These are phyloP conservation scores for Aspergillus sp. DNA, from an alignment of 2,329 filamentous ascomycete genomes.

Conservation along the genomic window DNA sequence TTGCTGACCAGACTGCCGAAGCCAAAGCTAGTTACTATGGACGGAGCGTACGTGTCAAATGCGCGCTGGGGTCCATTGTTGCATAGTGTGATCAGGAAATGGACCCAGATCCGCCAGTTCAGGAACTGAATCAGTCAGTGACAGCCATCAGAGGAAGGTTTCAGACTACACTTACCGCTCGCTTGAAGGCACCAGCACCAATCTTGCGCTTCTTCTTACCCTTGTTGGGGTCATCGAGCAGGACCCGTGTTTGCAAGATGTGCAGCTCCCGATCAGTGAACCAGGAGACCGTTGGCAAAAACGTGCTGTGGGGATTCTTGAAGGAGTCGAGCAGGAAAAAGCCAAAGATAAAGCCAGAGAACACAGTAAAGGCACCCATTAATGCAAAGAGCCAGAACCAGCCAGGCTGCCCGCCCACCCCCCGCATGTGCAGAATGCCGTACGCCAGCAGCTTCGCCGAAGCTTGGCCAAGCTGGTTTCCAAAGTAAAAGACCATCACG, in stretches of 20 bases:
- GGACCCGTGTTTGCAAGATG: constrained; percentile 11
- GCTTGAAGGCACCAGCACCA: constrained; percentile 1
- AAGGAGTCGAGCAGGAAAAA: constrained; percentile 12
- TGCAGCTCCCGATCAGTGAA: constrained; percentile 13
- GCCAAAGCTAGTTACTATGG: constrained; percentile 14
- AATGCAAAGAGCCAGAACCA: constrained; percentile 14
- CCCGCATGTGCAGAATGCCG: constrained; percentile 11
- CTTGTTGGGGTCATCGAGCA: constrained; percentile 15
- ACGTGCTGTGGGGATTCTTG: constrained; percentile 9
- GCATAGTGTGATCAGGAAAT: constrained; percentile 13
- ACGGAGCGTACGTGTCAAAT: constrained; percentile 14
- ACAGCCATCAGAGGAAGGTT: background rate
- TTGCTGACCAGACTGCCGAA: constrained; percentile 10
- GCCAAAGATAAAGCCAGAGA: constrained; percentile 7
- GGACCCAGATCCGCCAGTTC: constrained; percentile 11
- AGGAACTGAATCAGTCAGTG: background rate
- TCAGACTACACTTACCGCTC: background rate
- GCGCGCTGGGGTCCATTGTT: constrained; percentile 11
- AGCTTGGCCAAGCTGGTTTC: constrained; percentile 11
- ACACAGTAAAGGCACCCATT: constrained; percentile 8
- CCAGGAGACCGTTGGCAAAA: constrained; percentile 1
- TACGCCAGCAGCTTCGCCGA: constrained; percentile 9
- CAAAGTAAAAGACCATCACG: constrained; percentile 14
- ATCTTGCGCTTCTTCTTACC: constrained; percentile 7
- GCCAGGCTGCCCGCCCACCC: constrained; percentile 4